These are phyloP conservation scores for Lophium mytilinum DNA, from an alignment of 495 filamentous ascomycete species.

Conservation along the genomic window DNA sequence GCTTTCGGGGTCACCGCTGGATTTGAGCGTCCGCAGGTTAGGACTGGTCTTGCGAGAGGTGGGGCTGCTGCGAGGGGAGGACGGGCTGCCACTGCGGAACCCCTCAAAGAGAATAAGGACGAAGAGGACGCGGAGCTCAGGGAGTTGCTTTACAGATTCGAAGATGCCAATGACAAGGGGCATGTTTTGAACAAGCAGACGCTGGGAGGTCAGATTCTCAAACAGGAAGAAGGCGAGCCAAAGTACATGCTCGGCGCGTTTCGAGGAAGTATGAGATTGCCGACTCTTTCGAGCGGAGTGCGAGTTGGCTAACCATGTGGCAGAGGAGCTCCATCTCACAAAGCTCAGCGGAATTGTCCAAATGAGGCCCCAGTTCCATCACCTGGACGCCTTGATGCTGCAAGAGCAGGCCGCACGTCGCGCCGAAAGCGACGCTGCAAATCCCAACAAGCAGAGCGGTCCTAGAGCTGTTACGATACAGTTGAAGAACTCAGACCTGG, in stretches of 20 bases:
- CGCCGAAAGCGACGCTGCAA: conserved; percentile 35
- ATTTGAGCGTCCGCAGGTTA: conserved; percentile 34
- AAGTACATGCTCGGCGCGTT: conserved; percentile 69
- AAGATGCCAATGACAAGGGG: conserved; percentile 41
- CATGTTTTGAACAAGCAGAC: conserved; percentile 51
- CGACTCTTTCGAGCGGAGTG: no score
- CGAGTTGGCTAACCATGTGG: conserved; percentile 3
- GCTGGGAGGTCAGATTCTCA: conserved; percentile 58
- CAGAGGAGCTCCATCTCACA: conserved; percentile 62
- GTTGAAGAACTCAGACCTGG: conserved; percentile 1
- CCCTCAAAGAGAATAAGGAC: conserved; percentile 31
- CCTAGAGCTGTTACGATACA: conserved; percentile 46
- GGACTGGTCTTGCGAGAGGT: neutral
- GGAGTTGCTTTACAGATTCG: conserved; percentile 40
- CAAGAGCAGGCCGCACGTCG: conserved; percentile 27
- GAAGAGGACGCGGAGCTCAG: conserved; percentile 37
- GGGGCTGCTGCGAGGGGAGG: conserved; percentile 5
- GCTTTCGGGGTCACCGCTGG: conserved; percentile 49
- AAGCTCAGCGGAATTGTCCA: conserved; percentile 61
- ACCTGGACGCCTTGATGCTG: conserved; percentile 62
- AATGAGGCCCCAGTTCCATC: conserved; percentile 65
- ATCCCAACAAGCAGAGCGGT: conserved; percentile 41
- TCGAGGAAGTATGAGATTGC: conserved; percentile 44
- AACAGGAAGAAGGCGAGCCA: conserved; percentile 49
- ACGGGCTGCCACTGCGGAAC: conserved; percentile 12